Evolutionary conservation across 805 yeast genomes (phyloP).

Genomic region (Hanseniaspora vineae): DNA sequence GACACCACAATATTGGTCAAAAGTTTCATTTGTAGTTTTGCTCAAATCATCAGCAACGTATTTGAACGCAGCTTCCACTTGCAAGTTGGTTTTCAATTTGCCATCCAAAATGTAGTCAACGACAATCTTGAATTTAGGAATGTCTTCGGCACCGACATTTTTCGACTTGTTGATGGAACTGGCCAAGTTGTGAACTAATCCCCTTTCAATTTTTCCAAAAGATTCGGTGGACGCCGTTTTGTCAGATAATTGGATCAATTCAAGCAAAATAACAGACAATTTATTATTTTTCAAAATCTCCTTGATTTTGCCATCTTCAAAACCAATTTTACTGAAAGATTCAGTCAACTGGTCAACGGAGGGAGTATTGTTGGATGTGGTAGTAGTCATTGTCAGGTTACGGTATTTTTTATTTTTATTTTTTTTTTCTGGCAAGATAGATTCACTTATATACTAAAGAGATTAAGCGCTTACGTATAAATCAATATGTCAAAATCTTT

Average conservation of each 20-base stretch:
- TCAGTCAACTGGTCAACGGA: conserved; percentile 24
- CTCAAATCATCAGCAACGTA: conserved; percentile 44
- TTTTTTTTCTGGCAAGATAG: conserved; percentile 1
- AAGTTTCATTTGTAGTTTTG: conserved; percentile 38
- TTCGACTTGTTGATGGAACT: conserved; percentile 44
- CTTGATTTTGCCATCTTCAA: conserved; percentile 58
- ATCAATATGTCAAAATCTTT: too few relatives aligned
- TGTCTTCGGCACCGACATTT: conserved; percentile 21
- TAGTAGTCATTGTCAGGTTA: conserved; percentile 1
- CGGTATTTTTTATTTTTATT: conserved; percentile 1
- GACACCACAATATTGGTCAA: conserved; percentile 59
- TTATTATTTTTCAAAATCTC: conserved; percentile 81
- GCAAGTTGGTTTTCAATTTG: conserved; percentile 52
- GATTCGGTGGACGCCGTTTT: conserved; percentile 6
- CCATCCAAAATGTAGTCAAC: conserved; percentile 52
- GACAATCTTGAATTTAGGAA: conserved; percentile 18
- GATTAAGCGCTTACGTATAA: not conserved
- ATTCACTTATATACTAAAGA: too few relatives aligned
- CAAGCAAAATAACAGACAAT: conserved; percentile 57
- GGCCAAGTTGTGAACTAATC: conserved; percentile 69
- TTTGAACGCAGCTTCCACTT: conserved; percentile 69
- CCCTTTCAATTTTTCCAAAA: conserved; percentile 43
- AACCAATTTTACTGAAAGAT: conserved; percentile 37
- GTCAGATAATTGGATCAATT: conserved; percentile 36
- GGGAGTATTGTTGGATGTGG: not conserved